Percentiles rank a stretch among this genome's conserved stretches.
Evolutionary conservation across 257 asterid genomes (phyloP).

Genomic region (Orobanche coerulescens): DNA sequence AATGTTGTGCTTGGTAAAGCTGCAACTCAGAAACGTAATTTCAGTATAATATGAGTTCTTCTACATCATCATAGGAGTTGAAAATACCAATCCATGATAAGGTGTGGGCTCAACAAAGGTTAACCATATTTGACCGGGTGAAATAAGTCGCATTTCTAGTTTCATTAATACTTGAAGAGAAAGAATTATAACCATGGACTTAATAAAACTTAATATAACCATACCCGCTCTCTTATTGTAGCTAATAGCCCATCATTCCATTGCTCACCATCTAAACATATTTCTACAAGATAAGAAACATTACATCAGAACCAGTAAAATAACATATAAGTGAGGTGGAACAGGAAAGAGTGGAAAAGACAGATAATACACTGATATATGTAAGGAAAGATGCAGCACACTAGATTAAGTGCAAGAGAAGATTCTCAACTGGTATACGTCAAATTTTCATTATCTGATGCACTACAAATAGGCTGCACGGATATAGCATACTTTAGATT

Average conservation of each 20-base stretch:
- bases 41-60: background rate
- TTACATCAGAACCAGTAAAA: slow-evolving; percentile 22
- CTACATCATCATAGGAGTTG: background rate
- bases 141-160: background rate
- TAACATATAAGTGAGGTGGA: background rate
- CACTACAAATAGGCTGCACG: background rate
- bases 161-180: slow-evolving; percentile 2
- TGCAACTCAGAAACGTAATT: background rate
- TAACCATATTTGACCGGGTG: background rate
- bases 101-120: background rate
- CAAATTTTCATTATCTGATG: background rate
- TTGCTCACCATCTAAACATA: slow-evolving; percentile 81
- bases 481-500: background rate
- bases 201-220: slow-evolving; percentile 12
- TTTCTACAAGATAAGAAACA: slow-evolving; percentile 48
- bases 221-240: slow-evolving; percentile 91
- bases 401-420: background rate
- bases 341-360: background rate
- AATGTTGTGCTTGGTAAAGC: background rate
- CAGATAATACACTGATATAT: slow-evolving; percentile 9
- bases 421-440: slow-evolving; percentile 6
- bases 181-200: slow-evolving; percentile 8
- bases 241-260: slow-evolving; percentile 99
- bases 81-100: background rate
- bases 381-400: background rate